Base-by-base conservation (phyloP, 805 yeast genomes). In the Yamadazyma ubonensis region DNA sequence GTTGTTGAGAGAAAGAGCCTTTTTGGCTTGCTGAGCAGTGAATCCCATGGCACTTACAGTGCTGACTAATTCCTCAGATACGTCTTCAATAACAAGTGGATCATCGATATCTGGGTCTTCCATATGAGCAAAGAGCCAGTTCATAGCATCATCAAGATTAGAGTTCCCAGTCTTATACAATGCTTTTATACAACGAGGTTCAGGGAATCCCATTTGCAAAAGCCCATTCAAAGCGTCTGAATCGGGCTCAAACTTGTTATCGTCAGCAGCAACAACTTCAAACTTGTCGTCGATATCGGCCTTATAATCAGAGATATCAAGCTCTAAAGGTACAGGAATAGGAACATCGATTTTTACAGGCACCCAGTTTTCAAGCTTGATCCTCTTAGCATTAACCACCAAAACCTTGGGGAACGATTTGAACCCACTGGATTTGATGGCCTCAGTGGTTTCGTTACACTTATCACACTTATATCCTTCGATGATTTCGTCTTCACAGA, bases 51-150 rank as follows among this genome's bases (percentile, higher is more conserved):
- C 70, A 9, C 62, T 61, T 15, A 88, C 63, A 36, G 69, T 68
- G 0, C 65, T 65, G 5, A 84, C 58, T 17, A 71, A 63, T 4
- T 49, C 61, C 1, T 41, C 16, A 6, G 42, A 20, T 2, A 43
- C 53, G 12, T 61, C 61, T 8, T 43, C 51, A 17, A 84, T 70
- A 5, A 28, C 38, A 4, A 47, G 33, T 1, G 86, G 83, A 5
- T 63, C 78, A 57, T 90, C 95, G 31, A 90, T 75, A 52, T 78
- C 84, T 1, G 81, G 57, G 58, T 87, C 96, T 17, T 90, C 97
- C 82, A 88, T 78, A 54, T 90, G 96, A 15, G 75, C 84, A 54
- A 93, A 83, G 5, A 93, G 57, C 96, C 97, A 87, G 51, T 87
- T 86, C 85, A 86, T 81, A 0, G 97, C 96, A 5, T 72, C 71